Evolutionary conservation across 805 yeast genomes (phyloP).

Genomic region (Monosporozyma aquatica): DNA sequence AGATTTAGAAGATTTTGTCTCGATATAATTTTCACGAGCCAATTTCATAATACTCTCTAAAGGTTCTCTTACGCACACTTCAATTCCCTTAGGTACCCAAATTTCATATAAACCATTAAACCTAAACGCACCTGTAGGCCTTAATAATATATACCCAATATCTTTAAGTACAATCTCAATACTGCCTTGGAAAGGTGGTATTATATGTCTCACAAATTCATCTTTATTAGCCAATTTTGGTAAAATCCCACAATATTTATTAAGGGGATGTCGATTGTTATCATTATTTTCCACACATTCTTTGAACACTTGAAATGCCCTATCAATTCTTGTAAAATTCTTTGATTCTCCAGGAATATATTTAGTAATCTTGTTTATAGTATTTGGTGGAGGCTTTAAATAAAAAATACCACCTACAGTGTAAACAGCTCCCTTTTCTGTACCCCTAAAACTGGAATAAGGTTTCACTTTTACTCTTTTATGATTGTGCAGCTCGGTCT

Average conservation of each 20-base stretch:
- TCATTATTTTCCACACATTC: constrained; percentile 14
- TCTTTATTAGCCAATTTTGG: constrained; percentile 11
- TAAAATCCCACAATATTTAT: constrained; percentile 25
- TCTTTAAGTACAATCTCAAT: constrained; percentile 58
- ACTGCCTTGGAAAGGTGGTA: constrained; percentile 65
- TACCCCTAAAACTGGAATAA: constrained; percentile 34
- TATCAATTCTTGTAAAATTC: constrained; percentile 27
- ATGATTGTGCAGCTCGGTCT: constrained; percentile 27
- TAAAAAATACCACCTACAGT: constrained; percentile 57
- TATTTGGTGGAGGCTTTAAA: constrained; percentile 42
- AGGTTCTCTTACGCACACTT: constrained; percentile 47
- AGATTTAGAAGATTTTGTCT: constrained; percentile 24
- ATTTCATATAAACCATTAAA: constrained; percentile 36
- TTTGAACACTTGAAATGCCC: constrained; percentile 27
- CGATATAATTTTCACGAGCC: constrained; percentile 30
- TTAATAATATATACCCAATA: constrained; percentile 52
- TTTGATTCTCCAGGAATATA: constrained; percentile 36
- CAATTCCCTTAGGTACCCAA: constrained; percentile 48
- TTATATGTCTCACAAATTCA: constrained; percentile 36
- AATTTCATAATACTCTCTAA: constrained; percentile 25
- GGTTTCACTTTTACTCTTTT: constrained; percentile 24
- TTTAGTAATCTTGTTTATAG: constrained; percentile 41
- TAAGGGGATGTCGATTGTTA: constrained; percentile 22
- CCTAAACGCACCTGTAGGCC: constrained; percentile 44
- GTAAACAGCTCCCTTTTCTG: constrained; percentile 33